Percentiles rank a stretch among this genome's conserved stretches.
phyloP scores from a whole-genome alignment of 2,329 filamentous ascomycete genomes.

The Sclerotinia spermophila region DNA sequence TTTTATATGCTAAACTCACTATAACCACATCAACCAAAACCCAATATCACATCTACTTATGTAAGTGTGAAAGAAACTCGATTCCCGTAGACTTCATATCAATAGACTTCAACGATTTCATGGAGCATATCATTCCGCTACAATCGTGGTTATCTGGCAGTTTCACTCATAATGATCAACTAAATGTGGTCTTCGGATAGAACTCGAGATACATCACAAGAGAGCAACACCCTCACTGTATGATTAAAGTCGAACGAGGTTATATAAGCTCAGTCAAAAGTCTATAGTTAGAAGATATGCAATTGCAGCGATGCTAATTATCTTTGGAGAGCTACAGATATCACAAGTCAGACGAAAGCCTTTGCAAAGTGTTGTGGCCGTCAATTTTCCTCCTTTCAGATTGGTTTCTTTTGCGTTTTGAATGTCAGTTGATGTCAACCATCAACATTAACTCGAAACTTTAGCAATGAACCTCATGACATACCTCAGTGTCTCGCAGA shows the following conservation, averaged over 20 bases:
- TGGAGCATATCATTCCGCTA: neutral
- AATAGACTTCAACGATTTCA: neutral
- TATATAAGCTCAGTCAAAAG: neutral
- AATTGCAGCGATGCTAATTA: neutral
- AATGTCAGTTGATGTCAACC: neutral
- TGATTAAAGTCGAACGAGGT: neutral
- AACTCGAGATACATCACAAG: too few relatives aligned
- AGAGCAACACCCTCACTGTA: neutral
- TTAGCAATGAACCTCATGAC: too few relatives aligned
- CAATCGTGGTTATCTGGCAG: neutral
- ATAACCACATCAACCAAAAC: rapidly evolving
- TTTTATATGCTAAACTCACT: neutral
- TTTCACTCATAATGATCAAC: neutral
- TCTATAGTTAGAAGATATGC: neutral
- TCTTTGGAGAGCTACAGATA: neutral
- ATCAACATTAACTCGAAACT: neutral
- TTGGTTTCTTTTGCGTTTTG: neutral
- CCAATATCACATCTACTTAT: neutral
- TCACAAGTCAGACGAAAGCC: too few relatives aligned
- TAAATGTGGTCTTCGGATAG: neutral
- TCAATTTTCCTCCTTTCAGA: neutral
- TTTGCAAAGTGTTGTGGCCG: too few relatives aligned
- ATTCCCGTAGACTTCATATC: neutral
- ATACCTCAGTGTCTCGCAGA: neutral
- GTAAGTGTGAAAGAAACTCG: too few relatives aligned